Evolutionary conservation across 2,329 filamentous ascomycete genomes (phyloP).

Genomic region (Ophiosphaerella narmari): DNA sequence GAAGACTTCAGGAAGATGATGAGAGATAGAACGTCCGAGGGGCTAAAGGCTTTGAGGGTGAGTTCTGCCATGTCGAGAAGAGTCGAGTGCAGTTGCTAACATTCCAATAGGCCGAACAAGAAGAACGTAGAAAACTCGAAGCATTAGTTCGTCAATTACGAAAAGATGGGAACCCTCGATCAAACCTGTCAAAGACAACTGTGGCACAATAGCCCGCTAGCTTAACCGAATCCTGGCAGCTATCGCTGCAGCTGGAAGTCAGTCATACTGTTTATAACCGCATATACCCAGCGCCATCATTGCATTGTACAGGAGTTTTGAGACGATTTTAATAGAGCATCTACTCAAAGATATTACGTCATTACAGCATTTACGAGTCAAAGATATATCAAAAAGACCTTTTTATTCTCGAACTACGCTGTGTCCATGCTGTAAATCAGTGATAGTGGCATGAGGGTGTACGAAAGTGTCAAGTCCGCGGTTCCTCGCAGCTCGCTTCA

Average conservation of each 20-base stretch:
- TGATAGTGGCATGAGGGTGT: too few species aligned
- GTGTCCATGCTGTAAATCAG: too few species aligned
- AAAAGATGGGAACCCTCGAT: slow-evolving; percentile 43
- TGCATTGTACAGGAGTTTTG: slow-evolving; percentile 4
- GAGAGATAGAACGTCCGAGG: slow-evolving; percentile 71
- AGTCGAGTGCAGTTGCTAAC: slow-evolving; percentile 19
- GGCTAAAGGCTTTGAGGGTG: slow-evolving; percentile 67
- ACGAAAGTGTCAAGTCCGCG: too few species aligned
- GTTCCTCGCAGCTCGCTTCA: too few species aligned
- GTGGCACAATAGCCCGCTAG: slow-evolving; percentile 3
- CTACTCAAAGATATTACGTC: too few species aligned
- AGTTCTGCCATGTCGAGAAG: slow-evolving; percentile 35
- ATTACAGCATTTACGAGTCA: too few species aligned
- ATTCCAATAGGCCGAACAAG: slow-evolving; percentile 66
- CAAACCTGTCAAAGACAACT: slow-evolving; percentile 16
- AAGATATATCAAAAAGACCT: too few species aligned
- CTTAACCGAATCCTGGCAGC: too few species aligned
- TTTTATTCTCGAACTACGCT: too few species aligned
- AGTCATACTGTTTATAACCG: neutral
- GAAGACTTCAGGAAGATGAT: slow-evolving; percentile 83
- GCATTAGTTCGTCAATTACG: slow-evolving; percentile 61
- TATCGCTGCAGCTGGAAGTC: too few species aligned
- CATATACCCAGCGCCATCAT: slow-evolving; percentile 4
- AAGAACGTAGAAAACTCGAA: slow-evolving; percentile 71
- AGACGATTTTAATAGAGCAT: too few species aligned